phyloP scores from a whole-genome alignment of 371 early-diverging fungal genomes.

The Apophysomyces variabilis region DNA sequence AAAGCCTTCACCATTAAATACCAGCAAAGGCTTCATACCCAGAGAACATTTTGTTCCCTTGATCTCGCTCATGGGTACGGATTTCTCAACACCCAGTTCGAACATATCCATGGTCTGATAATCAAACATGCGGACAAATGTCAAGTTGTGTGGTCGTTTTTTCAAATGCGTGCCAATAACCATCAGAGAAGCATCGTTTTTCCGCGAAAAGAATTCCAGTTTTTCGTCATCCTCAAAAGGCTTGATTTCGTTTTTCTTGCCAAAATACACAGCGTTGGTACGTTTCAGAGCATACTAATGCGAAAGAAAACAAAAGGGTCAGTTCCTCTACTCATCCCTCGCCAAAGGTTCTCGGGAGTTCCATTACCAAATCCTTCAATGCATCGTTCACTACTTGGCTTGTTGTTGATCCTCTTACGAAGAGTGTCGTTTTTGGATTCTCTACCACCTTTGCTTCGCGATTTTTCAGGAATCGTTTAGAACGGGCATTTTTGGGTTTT shows the following conservation, averaged over 20 bases:
- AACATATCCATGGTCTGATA: slow-evolving; percentile 94
- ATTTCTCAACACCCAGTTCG: slow-evolving; percentile 85
- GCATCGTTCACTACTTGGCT: slow-evolving; percentile 83
- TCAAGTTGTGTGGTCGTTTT: slow-evolving; percentile 95
- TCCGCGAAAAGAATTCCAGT: slow-evolving; percentile 91
- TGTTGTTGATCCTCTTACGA: slow-evolving; percentile 89
- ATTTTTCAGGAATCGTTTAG: slow-evolving; percentile 84
- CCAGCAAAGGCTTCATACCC: slow-evolving; percentile 87
- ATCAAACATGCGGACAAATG: slow-evolving; percentile 90
- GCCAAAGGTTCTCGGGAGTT: neutral
- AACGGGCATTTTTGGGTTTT: slow-evolving; percentile 84
- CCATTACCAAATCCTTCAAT: slow-evolving; percentile 84
- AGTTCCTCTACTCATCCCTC: neutral
- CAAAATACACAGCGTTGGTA: slow-evolving; percentile 86
- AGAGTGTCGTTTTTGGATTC: slow-evolving; percentile 88
- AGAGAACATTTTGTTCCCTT: slow-evolving; percentile 80
- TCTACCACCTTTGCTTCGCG: slow-evolving; percentile 91
- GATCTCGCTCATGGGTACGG: slow-evolving; percentile 69
- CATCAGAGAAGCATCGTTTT: slow-evolving; percentile 93
- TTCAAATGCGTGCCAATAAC: slow-evolving; percentile 92
- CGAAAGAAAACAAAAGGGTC: neutral
- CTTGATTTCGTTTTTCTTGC: slow-evolving; percentile 92
- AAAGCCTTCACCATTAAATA: slow-evolving; percentile 92
- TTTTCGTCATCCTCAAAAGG: slow-evolving; percentile 95
- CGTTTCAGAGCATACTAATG: slow-evolving; percentile 87